phyloP scores from a whole-genome alignment of 768 basidiomycete genomes.

The Daedaleopsis sinensis region DNA sequence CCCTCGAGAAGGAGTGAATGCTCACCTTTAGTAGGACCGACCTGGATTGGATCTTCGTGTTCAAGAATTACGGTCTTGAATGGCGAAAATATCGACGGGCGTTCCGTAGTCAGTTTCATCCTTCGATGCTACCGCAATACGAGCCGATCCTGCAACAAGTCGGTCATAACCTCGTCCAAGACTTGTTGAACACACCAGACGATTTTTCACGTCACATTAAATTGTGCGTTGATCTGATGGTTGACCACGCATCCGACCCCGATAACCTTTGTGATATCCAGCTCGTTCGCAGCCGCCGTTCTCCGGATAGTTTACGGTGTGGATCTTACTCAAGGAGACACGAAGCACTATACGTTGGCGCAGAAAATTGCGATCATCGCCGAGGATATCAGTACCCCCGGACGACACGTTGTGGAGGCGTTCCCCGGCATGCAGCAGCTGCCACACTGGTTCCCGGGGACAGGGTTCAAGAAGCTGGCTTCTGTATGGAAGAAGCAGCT shows the following conservation, averaged over 20 bases:
- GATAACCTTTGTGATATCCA: conserved; percentile 43
- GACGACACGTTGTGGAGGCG: conserved; percentile 13
- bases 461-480: conserved; percentile 66
- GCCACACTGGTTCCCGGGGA: conserved; percentile 70
- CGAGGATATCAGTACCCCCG: conserved; percentile 14
- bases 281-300: conserved; percentile 52
- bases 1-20: background rate
- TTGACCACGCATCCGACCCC: background rate
- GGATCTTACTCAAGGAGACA: conserved; percentile 46
- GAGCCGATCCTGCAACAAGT: conserved; percentile 1
- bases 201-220: conserved; percentile 13
- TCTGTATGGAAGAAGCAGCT: conserved; percentile 63
- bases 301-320: conserved; percentile 46
- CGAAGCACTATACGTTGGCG: conserved; percentile 18
- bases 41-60: conserved; percentile 20
- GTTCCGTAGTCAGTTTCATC: conserved; percentile 9
- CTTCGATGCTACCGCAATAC: conserved; percentile 21
- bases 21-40: conserved; percentile 47
- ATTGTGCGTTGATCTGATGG: conserved; percentile 3
- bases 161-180: conserved; percentile 2
- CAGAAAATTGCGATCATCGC: conserved; percentile 10
- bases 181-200: conserved; percentile 6
- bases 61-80: conserved; percentile 10
- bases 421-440: conserved; percentile 51
- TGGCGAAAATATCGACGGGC: conserved; percentile 17